Percentiles rank a stretch among this genome's conserved stretches.
phyloP scores from a whole-genome alignment of 2,329 filamentous ascomycete species.

The Ceratocystis papillata region DNA sequence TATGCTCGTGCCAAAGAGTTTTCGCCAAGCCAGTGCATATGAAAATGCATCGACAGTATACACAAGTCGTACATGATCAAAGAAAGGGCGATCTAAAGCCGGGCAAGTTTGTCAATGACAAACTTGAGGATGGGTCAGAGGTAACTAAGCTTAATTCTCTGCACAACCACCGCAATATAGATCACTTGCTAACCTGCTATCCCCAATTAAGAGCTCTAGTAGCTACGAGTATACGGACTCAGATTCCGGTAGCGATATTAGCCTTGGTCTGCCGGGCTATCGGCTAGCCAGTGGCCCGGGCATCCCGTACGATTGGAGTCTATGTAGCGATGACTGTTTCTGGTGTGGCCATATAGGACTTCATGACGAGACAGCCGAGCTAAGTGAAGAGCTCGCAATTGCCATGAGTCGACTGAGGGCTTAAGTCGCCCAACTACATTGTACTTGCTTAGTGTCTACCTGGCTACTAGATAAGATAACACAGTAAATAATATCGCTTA shows the following conservation, averaged over 20 bases:
- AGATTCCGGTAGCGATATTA: no score
- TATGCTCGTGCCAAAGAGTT: background rate
- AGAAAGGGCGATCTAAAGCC: background rate
- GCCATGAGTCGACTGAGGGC: background rate
- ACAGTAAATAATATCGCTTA: no score
- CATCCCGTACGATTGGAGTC: background rate
- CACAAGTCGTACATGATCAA: background rate
- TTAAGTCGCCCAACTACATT: background rate
- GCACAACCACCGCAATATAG: no score
- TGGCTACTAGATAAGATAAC: background rate
- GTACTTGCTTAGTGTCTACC: background rate
- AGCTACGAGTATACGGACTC: background rate
- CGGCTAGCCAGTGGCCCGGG: background rate
- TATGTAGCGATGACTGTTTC: background rate
- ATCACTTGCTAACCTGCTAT: background rate
- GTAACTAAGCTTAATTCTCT: no score
- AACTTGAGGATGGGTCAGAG: no score
- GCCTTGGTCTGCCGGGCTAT: no score
- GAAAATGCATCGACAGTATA: background rate
- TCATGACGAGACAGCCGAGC: background rate
- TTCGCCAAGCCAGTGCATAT: background rate
- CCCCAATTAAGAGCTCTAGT: background rate
- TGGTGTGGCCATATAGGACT: constrained; percentile 5
- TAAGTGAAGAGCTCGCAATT: background rate
- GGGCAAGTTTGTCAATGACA: background rate